Conservation (phyloP, 1,284 basidiomycete species). For the Fistulinella cinereoalba region DNA sequence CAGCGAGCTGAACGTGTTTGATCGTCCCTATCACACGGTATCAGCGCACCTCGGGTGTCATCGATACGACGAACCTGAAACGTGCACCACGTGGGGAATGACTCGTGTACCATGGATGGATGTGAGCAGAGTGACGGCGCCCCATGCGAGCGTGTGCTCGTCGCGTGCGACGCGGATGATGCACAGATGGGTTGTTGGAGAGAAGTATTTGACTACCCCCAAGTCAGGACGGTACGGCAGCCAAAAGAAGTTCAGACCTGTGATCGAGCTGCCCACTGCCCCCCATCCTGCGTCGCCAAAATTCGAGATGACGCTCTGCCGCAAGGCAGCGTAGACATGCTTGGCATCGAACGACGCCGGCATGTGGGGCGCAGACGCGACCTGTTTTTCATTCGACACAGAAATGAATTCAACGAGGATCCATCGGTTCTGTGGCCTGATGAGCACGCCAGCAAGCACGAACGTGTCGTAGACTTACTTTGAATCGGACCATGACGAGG, state of each 20-base stretch:
- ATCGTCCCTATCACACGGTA: slow-evolving; percentile 59
- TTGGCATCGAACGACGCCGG: slow-evolving; percentile 46
- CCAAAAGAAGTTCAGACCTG: slow-evolving; percentile 42
- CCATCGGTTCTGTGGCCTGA: slow-evolving; percentile 63
- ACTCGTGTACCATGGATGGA: slow-evolving; percentile 53
- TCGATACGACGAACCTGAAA: slow-evolving; percentile 55
- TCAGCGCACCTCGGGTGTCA: neutral
- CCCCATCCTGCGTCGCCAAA: slow-evolving; percentile 84
- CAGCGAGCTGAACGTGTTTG: slow-evolving; percentile 72
- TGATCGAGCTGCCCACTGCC: slow-evolving; percentile 63
- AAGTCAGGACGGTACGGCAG: neutral
- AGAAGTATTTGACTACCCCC: slow-evolving; percentile 73
- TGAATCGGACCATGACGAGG: slow-evolving; percentile 28
- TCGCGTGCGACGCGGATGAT: slow-evolving; percentile 78
- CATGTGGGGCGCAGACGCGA: neutral
- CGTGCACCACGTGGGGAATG: slow-evolving; percentile 69
- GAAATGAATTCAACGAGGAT: slow-evolving; percentile 69
- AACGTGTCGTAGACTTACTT: slow-evolving; percentile 8
- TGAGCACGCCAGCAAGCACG: neutral
- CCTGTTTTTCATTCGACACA: slow-evolving; percentile 1
- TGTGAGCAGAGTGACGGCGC: slow-evolving; percentile 61
- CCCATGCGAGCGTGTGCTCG: slow-evolving; percentile 72
- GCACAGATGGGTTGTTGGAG: slow-evolving; percentile 70
- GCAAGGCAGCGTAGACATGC: slow-evolving; percentile 62
- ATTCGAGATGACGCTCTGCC: slow-evolving; percentile 65